Evolutionary conservation across 371 early-diverging fungal genomes (phyloP).

Genomic region (Paramicrosporidium saccamoebae): DNA sequence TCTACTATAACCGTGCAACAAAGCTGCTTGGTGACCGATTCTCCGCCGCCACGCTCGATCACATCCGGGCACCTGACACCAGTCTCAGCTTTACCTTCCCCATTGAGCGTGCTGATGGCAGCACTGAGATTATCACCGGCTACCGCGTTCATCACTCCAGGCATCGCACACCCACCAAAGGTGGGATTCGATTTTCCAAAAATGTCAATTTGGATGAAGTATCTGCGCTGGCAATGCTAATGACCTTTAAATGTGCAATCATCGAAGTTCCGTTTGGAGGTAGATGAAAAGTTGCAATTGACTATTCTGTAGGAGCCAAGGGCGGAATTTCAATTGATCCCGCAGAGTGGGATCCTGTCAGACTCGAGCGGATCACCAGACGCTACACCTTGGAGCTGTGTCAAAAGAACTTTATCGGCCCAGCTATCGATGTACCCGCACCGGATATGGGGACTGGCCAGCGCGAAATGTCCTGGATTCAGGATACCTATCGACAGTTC

Average conservation of each 20-base stretch:
- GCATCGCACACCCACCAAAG: slow-evolving; percentile 52
- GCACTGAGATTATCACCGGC: slow-evolving; percentile 31
- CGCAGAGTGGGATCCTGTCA: slow-evolving; percentile 26
- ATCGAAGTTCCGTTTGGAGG: slow-evolving; percentile 59
- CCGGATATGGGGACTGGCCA: slow-evolving; percentile 57
- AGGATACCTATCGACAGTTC: slow-evolving; percentile 64
- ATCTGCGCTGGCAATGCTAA: slow-evolving; percentile 19
- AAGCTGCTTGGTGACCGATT: slow-evolving; percentile 25
- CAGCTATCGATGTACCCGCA: slow-evolving; percentile 56
- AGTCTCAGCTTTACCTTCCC: slow-evolving; percentile 52
- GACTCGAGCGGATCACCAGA: slow-evolving; percentile 57
- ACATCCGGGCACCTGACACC: slow-evolving; percentile 39
- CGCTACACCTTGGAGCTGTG: slow-evolving; percentile 60
- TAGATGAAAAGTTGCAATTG: neutral
- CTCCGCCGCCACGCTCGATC: slow-evolving; percentile 20
- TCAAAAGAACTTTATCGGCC: slow-evolving; percentile 62
- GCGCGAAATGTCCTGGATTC: slow-evolving; percentile 71
- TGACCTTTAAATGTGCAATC: slow-evolving; percentile 74
- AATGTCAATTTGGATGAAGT: slow-evolving; percentile 59
- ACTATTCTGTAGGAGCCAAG: slow-evolving; percentile 18
- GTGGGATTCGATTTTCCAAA: slow-evolving; percentile 43
- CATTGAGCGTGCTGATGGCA: slow-evolving; percentile 28
- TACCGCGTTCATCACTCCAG: slow-evolving; percentile 68
- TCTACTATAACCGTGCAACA: slow-evolving; percentile 37
- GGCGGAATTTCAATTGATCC: slow-evolving; percentile 56